phyloP scores from a whole-genome alignment of 805 yeast genomes.

The Starmerella bacillaris region DNA sequence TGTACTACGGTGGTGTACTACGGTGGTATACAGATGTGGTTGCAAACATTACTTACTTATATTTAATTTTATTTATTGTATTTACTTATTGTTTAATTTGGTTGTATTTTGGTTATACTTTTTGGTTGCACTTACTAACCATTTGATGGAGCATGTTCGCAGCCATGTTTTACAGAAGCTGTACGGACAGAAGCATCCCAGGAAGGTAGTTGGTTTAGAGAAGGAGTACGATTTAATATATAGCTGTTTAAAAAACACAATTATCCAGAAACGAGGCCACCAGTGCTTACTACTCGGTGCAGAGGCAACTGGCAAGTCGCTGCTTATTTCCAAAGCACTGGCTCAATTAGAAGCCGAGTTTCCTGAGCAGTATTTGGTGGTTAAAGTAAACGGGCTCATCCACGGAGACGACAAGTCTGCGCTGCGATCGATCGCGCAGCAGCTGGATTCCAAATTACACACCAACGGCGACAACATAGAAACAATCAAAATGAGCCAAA shows the following conservation, averaged over 20 bases:
- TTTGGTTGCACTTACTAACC: no score
- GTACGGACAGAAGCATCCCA: constrained; percentile 16
- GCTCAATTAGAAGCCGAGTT: constrained; percentile 27
- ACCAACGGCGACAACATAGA: constrained; percentile 19
- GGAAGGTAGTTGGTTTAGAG: constrained; percentile 24
- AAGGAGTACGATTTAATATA: constrained; percentile 33
- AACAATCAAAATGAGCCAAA: constrained; percentile 19
- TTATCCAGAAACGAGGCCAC: constrained; percentile 55
- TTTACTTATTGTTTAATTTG: no score
- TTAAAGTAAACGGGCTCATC: constrained; percentile 49
- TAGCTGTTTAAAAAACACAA: constrained; percentile 42
- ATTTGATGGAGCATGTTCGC: constrained; percentile 6
- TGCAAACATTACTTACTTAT: no score
- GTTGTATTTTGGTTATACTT: no score
- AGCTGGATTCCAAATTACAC: constrained; percentile 36
- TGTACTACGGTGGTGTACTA: no score
- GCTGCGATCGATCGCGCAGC: constrained; percentile 68
- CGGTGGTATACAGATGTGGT: no score
- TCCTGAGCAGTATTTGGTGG: constrained; percentile 34
- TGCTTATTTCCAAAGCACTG: constrained; percentile 42
- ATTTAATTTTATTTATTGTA: no score
- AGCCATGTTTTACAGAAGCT: constrained; percentile 19
- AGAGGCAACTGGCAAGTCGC: constrained; percentile 56
- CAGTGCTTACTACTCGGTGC: constrained; percentile 72
- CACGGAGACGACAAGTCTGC: constrained; percentile 67